phyloP scores from a whole-genome alignment of 2,329 filamentous ascomycete species.

The Claviceps fusiformis region DNA sequence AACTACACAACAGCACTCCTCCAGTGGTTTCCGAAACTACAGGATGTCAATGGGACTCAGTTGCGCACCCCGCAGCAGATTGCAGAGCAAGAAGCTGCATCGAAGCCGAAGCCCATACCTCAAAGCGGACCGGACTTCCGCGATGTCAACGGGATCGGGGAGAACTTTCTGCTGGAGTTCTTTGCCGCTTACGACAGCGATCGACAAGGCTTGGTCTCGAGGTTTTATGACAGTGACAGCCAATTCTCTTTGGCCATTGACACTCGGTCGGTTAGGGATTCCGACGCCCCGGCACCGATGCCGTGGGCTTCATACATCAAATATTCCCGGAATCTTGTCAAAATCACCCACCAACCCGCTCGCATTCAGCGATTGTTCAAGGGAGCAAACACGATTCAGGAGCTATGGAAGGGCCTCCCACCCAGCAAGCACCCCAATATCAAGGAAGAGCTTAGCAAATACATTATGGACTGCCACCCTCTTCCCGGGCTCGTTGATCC shows the following conservation, averaged over 20 bases:
- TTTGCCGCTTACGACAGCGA: conserved; percentile 62
- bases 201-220: conserved; percentile 44
- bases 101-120: conserved; percentile 44
- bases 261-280: conserved; percentile 38
- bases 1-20: conserved; percentile 55
- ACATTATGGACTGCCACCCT: conserved; percentile 70
- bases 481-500: conserved; percentile 60
- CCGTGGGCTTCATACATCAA: conserved; percentile 66
- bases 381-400: conserved; percentile 50
- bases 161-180: conserved; percentile 63
- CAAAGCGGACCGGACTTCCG: conserved; percentile 54
- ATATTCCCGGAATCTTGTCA: conserved; percentile 63
- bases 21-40: conserved; percentile 72
- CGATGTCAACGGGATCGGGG: conserved; percentile 61
- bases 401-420: conserved; percentile 58
- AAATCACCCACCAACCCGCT: conserved; percentile 45
- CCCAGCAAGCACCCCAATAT: conserved; percentile 63
- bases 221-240: conserved; percentile 64
- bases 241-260: conserved; percentile 67
- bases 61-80: conserved; percentile 62
- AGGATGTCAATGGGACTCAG: conserved; percentile 59
- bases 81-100: conserved; percentile 35
- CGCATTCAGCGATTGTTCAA: conserved; percentile 52
- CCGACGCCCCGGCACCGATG: conserved; percentile 27
- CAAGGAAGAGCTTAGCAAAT: conserved; percentile 51